Evolutionary conservation across 129 eudicot genomes (phyloP).

Genomic region (Erigeron canadensis): DNA sequence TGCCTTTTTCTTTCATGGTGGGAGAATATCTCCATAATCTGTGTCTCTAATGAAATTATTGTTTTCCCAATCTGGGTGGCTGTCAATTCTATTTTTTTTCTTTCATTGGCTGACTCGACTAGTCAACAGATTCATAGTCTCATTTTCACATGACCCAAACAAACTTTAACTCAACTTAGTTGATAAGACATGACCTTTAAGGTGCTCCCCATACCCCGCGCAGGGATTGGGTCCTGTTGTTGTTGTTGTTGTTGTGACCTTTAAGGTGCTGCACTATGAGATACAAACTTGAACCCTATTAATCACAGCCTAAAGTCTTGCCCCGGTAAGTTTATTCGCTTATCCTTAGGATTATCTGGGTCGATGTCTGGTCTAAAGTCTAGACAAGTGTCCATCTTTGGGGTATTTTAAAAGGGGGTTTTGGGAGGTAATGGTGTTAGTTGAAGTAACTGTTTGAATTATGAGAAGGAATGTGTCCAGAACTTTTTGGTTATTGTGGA

Average conservation of each 20-base stretch:
- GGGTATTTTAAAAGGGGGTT: constrained; percentile 15
- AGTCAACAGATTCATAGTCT: background rate
- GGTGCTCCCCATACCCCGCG: no score
- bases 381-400: constrained; percentile 11
- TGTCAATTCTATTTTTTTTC: background rate
- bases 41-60: background rate
- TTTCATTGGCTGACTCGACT: background rate
- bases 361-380: constrained; percentile 2
- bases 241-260: no score
- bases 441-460: constrained; percentile 35
- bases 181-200: background rate
- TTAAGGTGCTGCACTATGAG: background rate
- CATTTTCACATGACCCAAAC: background rate
- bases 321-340: background rate
- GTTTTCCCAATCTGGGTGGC: constrained; percentile 26
- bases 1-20: constrained; percentile 32
- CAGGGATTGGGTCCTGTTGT: no score
- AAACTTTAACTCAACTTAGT: background rate
- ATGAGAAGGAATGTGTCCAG: constrained; percentile 6
- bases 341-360: background rate
- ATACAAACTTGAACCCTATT: background rate
- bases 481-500: constrained; percentile 32
- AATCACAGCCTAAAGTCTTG: background rate
- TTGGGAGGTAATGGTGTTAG: constrained; percentile 25
- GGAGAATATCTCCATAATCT: constrained; percentile 27